These are phyloP conservation scores for Pleurotus djamor DNA, from an alignment of 768 basidiomycete species.

Conservation along the genomic window DNA sequence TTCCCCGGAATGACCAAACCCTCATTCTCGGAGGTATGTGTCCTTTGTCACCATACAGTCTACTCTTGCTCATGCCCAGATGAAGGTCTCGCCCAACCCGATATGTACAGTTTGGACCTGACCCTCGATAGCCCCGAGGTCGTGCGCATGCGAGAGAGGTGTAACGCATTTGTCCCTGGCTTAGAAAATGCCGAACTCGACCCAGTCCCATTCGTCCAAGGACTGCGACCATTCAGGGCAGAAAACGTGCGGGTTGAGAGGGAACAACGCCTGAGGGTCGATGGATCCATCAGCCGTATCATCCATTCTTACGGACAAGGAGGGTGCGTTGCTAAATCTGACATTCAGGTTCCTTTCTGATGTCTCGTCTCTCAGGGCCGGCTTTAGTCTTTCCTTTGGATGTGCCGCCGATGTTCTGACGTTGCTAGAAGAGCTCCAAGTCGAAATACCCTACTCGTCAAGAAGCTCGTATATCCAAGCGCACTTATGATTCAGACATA, in stretches of 20 bases:
- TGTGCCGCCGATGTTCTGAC: slow-evolving; percentile 18
- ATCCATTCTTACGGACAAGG: slow-evolving; percentile 24
- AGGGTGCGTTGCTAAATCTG: slow-evolving; percentile 7
- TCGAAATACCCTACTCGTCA: slow-evolving; percentile 5
- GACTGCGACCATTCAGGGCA: slow-evolving; percentile 23
- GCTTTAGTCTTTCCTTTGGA: slow-evolving; percentile 21
- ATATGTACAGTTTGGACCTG: slow-evolving; percentile 20
- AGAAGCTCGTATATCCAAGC: not conserved
- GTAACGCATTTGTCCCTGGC: slow-evolving; percentile 23
- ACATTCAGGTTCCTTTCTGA: not conserved
- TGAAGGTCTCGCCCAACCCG: slow-evolving; percentile 20
- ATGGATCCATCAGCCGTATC: slow-evolving; percentile 15
- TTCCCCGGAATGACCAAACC: slow-evolving; percentile 30
- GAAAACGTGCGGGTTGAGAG: slow-evolving; percentile 25
- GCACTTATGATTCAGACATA: not conserved
- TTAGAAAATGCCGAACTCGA: slow-evolving; percentile 23
- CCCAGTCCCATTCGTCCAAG: slow-evolving; percentile 21
- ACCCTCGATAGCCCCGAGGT: slow-evolving; percentile 23
- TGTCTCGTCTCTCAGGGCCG: slow-evolving; percentile 2
- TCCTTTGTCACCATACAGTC: not conserved
- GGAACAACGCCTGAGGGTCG: slow-evolving; percentile 12
- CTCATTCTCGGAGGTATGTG: slow-evolving; percentile 27
- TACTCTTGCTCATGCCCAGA: not conserved
- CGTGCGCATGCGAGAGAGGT: slow-evolving; percentile 25
- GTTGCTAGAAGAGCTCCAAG: slow-evolving; percentile 12